phyloP scores from a whole-genome alignment of 2,329 filamentous ascomycete genomes.

The Grosmannia penicillata region DNA sequence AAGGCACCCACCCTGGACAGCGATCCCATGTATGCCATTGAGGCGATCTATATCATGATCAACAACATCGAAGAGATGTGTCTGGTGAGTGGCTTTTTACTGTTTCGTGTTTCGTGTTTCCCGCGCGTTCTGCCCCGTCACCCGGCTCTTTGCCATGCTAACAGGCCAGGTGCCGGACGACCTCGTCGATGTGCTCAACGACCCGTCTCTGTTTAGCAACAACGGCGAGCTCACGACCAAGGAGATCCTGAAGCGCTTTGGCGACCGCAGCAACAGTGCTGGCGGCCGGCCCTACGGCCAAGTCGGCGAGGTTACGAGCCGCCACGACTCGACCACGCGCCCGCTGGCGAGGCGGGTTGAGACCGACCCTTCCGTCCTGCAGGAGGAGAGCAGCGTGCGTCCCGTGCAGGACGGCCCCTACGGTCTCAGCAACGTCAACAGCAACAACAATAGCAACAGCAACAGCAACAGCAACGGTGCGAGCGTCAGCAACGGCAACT shows the following conservation, averaged over 20 bases:
- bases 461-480: not conserved
- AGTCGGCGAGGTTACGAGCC: slow-evolving; percentile 39
- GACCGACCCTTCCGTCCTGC: slow-evolving; percentile 72
- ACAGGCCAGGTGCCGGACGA: slow-evolving; percentile 72
- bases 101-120: not conserved
- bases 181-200: slow-evolving; percentile 70
- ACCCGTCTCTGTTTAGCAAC: slow-evolving; percentile 67
- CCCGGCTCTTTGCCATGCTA: slow-evolving; percentile 8
- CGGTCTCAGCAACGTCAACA: slow-evolving; percentile 11
- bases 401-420: slow-evolving; percentile 51
- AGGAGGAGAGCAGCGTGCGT: slow-evolving; percentile 71
- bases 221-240: slow-evolving; percentile 86
- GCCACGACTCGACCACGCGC: slow-evolving; percentile 41
- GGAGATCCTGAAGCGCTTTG: slow-evolving; percentile 88
- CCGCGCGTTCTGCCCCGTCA: too few relatives aligned
- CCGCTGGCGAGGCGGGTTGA: slow-evolving; percentile 54
- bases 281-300: slow-evolving; percentile 44
- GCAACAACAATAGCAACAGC: slow-evolving; percentile 8
- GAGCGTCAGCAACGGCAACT: slow-evolving; percentile 9
- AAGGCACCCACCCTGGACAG: slow-evolving; percentile 58
- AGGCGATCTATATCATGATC: slow-evolving; percentile 83
- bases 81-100: slow-evolving; percentile 52
- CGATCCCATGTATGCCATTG: slow-evolving; percentile 85
- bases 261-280: slow-evolving; percentile 46
- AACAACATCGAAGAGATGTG: slow-evolving; percentile 93